These are phyloP conservation scores for Groenewaldozyma auringiensis DNA, from an alignment of 1,139 yeast genomes.

Conservation along the genomic window DNA sequence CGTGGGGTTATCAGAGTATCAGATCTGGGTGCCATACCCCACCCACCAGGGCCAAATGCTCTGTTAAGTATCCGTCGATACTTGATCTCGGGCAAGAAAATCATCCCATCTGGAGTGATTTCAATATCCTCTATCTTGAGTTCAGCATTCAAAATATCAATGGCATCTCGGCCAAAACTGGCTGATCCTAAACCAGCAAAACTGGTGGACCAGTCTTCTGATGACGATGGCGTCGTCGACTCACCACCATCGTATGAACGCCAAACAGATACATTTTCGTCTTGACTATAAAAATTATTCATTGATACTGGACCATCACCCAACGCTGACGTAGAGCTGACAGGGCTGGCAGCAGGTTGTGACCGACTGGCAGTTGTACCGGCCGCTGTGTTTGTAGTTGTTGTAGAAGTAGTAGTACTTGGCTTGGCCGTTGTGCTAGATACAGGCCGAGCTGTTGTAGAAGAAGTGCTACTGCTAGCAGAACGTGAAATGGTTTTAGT, in stretches of 20 bases:
- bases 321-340: neutral
- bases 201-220: slow-evolving; percentile 26
- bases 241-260: neutral
- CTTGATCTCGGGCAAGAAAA: slow-evolving; percentile 89
- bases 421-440: neutral
- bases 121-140: slow-evolving; percentile 69
- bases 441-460: neutral
- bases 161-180: slow-evolving; percentile 59
- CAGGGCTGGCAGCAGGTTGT: neutral
- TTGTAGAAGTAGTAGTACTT: neutral
- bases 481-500: neutral
- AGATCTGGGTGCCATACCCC: slow-evolving; percentile 96
- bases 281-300: neutral
- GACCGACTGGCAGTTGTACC: neutral
- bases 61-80: slow-evolving; percentile 79
- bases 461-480: neutral
- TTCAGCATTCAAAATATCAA: slow-evolving; percentile 51
- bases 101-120: slow-evolving; percentile 88
- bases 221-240: slow-evolving; percentile 2
- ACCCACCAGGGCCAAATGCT: slow-evolving; percentile 97
- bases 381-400: neutral
- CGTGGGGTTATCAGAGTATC: slow-evolving; percentile 64
- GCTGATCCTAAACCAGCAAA: slow-evolving; percentile 62
- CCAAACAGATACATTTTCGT: neutral
- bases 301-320: neutral